A percentile compares a stretch with the other conserved stretches of the same genome.
Evolutionary conservation across 2,329 filamentous ascomycete genomes (phyloP).

Genomic region (Bertia moriformis): DNA sequence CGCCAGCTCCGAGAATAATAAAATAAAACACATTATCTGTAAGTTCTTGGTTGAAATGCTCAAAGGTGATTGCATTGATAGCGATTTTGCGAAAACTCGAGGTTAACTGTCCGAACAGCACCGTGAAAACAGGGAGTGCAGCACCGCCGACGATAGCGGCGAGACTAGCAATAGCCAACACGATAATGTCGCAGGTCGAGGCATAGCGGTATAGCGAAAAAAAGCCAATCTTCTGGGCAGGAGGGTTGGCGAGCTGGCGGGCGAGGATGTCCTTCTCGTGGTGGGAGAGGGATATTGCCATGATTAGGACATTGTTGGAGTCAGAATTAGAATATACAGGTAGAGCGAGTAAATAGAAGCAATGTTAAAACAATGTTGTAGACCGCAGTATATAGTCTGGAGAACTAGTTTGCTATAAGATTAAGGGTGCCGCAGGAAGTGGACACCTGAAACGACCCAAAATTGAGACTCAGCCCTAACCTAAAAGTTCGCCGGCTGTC

Average conservation of each 20-base stretch:
- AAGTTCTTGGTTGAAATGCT: constrained; percentile 45
- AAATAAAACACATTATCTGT: constrained; percentile 63
- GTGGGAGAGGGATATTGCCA: constrained; percentile 44
- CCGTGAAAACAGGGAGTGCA: constrained; percentile 65
- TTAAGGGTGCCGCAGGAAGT: too few relatives aligned
- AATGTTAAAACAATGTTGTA: too few relatives aligned
- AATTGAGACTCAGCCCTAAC: too few relatives aligned
- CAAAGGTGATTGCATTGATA: constrained; percentile 25
- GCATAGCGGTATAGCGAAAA: constrained; percentile 58
- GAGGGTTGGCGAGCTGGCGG: constrained; percentile 47
- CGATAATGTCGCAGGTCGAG: constrained; percentile 45
- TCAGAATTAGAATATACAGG: too few relatives aligned
- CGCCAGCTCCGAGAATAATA: constrained; percentile 67
- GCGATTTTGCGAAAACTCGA: constrained; percentile 57
- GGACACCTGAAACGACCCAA: too few relatives aligned
- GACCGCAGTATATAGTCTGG: too few relatives aligned
- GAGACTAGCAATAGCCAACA: constrained; percentile 45
- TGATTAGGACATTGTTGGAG: too few relatives aligned
- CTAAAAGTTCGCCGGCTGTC: too few relatives aligned
- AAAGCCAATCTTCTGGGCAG: constrained; percentile 46
- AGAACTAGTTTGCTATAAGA: too few relatives aligned
- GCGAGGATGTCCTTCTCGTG: constrained; percentile 54
- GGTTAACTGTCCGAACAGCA: constrained; percentile 61
- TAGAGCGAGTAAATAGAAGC: too few relatives aligned
- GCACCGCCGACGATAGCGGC: constrained; percentile 62